Base-by-base conservation (phyloP, 2,329 filamentous ascomycete genomes). In the Fusarium zealandicum region DNA sequence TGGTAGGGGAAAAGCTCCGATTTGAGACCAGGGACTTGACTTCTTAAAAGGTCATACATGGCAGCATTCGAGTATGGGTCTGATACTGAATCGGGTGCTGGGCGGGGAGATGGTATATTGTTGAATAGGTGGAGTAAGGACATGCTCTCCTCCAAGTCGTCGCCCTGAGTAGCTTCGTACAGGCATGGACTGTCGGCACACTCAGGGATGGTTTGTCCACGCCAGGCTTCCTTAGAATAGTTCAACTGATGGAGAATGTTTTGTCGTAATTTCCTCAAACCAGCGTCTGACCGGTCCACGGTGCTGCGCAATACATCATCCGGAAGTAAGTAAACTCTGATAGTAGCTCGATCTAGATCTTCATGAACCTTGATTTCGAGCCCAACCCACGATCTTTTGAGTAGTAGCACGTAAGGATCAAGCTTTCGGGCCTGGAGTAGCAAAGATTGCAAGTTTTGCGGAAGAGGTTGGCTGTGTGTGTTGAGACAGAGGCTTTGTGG, bases 1-100 rank as follows among this genome's bases (percentile, higher is more conserved):
- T 98, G 93, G 65, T 96, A 96, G 0, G 83, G 80, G 69, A 95
- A 90, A 0, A 97, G 76, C 0, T 75, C 75, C 0, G 90, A 90
- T 12, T 72, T 81, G 5, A 93, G 70, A 0, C 88, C 89, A 1
- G 73, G 67, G 1, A 90, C 63, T 11, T 74, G 65, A 65, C 80
- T 79, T 28, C 77, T 68, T 39, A 90, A 69, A 1, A 92, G 69
- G 20, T 79, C 78, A 33, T 80, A 73, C 67, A 89, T 81, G 0
- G 82, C 80, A 20, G 80, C 75, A 40, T 77, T 78, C 1, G 79
- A 75, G 52, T 85, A 80, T 0, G 72, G 70, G 50, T 86, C 82
- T 1, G 66, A 56, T 7, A 90, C 75, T 0, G 65, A 59, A 1
- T 76, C 72, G 0, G 80, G 75, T n/a, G 74, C 69, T 2, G 90